Conservation (phyloP, 148 eudicot species). For the Euryodendron excelsum region DNA sequence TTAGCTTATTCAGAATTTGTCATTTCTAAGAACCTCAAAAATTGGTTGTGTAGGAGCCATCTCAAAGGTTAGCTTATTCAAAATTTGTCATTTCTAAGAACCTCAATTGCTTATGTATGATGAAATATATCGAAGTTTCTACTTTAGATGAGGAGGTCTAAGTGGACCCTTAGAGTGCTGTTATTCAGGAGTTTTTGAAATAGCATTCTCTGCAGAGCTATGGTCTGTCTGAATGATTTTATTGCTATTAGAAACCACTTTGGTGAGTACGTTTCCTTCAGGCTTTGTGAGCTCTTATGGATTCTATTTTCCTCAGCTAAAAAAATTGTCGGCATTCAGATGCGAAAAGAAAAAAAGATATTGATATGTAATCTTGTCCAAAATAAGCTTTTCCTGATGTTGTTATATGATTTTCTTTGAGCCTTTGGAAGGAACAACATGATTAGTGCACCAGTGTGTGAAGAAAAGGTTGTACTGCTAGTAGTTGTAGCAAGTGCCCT, state of each 20-base stretch:
- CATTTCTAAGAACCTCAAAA: too few relatives aligned
- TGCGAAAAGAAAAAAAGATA: not conserved
- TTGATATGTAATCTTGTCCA: not conserved
- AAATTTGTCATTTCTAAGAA: too few relatives aligned
- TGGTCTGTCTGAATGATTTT: not conserved
- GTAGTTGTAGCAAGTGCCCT: not conserved
- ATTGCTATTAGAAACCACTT: not conserved
- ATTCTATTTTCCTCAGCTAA: not conserved
- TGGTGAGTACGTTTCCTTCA: not conserved
- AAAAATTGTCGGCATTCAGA: not conserved
- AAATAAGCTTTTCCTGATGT: too few relatives aligned
- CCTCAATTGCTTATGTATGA: too few relatives aligned
- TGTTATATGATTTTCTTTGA: not conserved
- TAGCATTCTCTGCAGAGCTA: too few relatives aligned
- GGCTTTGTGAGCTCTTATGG: not conserved
- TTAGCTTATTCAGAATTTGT: too few relatives aligned
- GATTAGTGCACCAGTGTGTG: not conserved
- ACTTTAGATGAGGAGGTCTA: too few relatives aligned
- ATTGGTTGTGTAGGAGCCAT: too few relatives aligned
- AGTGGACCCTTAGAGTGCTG: too few relatives aligned
- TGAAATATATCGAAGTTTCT: too few relatives aligned
- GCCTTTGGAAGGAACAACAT: not conserved
- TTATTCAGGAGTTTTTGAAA: too few relatives aligned
- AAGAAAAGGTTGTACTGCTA: not conserved
- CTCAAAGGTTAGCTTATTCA: too few relatives aligned